Base-by-base conservation (phyloP, 2,329 filamentous ascomycete species). In the Fusarium poae region DNA sequence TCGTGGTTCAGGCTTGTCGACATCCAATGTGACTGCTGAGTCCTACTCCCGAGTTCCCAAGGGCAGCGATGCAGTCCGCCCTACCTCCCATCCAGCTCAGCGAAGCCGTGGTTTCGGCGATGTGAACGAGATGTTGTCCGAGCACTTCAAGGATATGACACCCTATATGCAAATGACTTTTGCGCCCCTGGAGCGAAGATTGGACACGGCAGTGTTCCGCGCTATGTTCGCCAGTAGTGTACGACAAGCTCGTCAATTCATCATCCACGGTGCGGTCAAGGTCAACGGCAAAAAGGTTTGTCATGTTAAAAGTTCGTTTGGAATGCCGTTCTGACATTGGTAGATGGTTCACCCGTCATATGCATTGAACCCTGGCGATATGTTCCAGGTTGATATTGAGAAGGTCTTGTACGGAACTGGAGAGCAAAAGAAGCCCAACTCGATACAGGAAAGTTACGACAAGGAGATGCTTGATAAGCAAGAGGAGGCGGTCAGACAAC, bases 101-200 rank as follows among this genome's bases (percentile, higher is more conserved):
- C 63, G 65, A 70, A 45, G 70, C 57, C 62, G 74, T 59, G 55
- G 55, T 23, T 76, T 75, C 53, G 77, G 76, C 21, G 75, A 79
- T 34, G 74, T 77, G 39, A 80, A 80, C 27, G 58, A 72, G 40
- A 71, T 78, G 57, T 64, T 80, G 39, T 75, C 77, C 40, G 68
- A 76, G 54, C 77, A 78, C n/a, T 76, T 78, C 42, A 49, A 72
- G 39, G 66, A 81, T 37, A 84, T 84, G 76, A 97, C 92, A 32
- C 96, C 96, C 10, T 98, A 97, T 77, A 97, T 97, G 91, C 90
- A 95, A 77, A 98, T 98, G 95, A 91, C 92, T 4, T 99, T 92
- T 82, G 93, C 93, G 61, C 96, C 96, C 8, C 84, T 97, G 76
- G 96, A 99, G 82, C 86, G 96, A 78, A 88, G 96, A 74, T 82